Evolutionary conservation across 192 early-diverging fungal species (phyloP).

Genomic region (Umbelopsis sp.): DNA sequence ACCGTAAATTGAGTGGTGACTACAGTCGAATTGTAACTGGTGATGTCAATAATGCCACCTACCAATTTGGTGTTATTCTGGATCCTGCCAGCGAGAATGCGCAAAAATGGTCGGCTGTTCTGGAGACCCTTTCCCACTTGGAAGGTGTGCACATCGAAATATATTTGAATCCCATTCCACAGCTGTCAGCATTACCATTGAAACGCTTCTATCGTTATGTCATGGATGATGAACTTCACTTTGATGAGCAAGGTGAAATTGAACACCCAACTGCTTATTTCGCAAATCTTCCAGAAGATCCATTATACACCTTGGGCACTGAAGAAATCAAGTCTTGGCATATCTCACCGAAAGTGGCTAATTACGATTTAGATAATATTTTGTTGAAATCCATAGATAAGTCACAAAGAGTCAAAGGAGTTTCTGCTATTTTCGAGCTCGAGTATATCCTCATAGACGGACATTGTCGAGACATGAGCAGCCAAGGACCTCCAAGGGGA

Average conservation of each 20-base stretch:
- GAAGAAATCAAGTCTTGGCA: slow-evolving; percentile 92
- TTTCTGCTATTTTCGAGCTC: slow-evolving; percentile 79
- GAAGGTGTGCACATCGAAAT: slow-evolving; percentile 70
- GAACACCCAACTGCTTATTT: slow-evolving; percentile 67
- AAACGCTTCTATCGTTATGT: slow-evolving; percentile 93
- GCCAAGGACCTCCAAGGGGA: slow-evolving; percentile 82
- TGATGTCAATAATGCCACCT: slow-evolving; percentile 30
- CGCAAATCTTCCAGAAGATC: slow-evolving; percentile 70
- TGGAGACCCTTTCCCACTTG: slow-evolving; percentile 67
- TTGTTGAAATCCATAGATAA: slow-evolving; percentile 57
- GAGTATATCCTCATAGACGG: slow-evolving; percentile 90
- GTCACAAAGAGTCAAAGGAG: slow-evolving; percentile 41
- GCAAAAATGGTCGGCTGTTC: slow-evolving; percentile 76
- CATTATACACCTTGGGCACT: slow-evolving; percentile 85
- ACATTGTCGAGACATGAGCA: slow-evolving; percentile 74
- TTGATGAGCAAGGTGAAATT: slow-evolving; percentile 49
- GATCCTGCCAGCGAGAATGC: slow-evolving; percentile 81
- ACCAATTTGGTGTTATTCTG: slow-evolving; percentile 60
- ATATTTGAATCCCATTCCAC: slow-evolving; percentile 62
- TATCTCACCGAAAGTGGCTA: slow-evolving; percentile 76
- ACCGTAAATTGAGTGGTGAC: slow-evolving; percentile 19
- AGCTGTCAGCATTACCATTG: slow-evolving; percentile 70
- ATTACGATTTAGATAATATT: slow-evolving; percentile 95
- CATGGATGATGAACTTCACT: slow-evolving; percentile 60
- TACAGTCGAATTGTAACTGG: slow-evolving; percentile 25